phyloP scores from a whole-genome alignment of 2,329 filamentous ascomycete species.

The Botrytis hyacinthi region DNA sequence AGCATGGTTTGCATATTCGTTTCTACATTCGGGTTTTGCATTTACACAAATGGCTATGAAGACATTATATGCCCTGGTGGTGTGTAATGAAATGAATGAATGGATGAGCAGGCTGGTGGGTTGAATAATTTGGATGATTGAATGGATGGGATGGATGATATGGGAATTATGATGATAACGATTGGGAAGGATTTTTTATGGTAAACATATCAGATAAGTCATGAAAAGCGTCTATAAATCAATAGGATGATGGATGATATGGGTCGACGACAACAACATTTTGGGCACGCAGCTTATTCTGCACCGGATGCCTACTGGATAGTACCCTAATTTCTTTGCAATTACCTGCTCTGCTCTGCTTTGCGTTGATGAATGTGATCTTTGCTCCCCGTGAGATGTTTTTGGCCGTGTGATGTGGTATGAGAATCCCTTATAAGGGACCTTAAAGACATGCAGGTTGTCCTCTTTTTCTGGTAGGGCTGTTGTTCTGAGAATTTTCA shows the following conservation, averaged over 20 bases:
- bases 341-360: neutral
- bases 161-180: neutral
- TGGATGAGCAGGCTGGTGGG: neutral
- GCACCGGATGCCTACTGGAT: slow-evolving; percentile 14
- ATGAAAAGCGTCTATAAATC: slow-evolving; percentile 1
- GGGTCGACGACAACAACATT: neutral
- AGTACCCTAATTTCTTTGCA: slow-evolving; percentile 5
- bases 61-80: slow-evolving; percentile 13
- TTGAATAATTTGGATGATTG: neutral
- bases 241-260: neutral
- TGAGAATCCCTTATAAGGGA: neutral
- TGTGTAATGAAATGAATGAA: slow-evolving; percentile 2
- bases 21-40: neutral
- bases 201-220: neutral
- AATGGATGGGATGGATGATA: neutral
- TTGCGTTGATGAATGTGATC: too few species aligned
- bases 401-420: neutral
- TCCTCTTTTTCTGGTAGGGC: neutral
- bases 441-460: neutral
- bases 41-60: neutral
- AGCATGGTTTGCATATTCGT: neutral
- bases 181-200: neutral
- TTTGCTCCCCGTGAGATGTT: too few species aligned
- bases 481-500: neutral
- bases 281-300: slow-evolving; percentile 13